Evolutionary conservation across 352 stramenopile genomes (phyloP), one percentile per base, ranked within the genome.

Genomic region (Pythium oligandrum): DNA sequence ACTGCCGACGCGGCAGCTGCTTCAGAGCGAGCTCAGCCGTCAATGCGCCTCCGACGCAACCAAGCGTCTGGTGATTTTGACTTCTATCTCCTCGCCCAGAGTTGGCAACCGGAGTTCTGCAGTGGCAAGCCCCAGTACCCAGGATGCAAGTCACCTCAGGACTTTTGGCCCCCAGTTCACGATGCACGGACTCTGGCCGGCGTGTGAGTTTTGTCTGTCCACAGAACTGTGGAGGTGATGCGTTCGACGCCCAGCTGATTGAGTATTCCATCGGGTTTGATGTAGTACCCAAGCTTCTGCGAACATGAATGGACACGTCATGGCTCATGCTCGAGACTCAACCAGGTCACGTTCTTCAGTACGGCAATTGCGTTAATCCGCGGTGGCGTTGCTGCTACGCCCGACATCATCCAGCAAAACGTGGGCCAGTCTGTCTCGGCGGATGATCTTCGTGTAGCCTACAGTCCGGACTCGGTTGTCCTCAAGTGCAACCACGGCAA

Each of bases 281-380:
- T 40, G 70, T 63, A 75, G 65, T 94, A 87, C 71, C 68, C 65
- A 30, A 71, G 86, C 37, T 98, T 98, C 58, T 98, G 91, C 90
- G 73, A 83, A 52, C 90, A 98, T 64, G 93, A 98, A 64, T 98
- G 93, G 93, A 86, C 64, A 30, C 92, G 94, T 45, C 93, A 98
- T 61, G 93, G 93, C 34, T 97, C 93, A 43, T 98, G 93, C 73
- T 94, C 86, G 8, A 86, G 88, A 0, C 71, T 98, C 4, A 52
- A 64, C 30, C 83, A 97, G 66, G 56, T 84, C 37, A 70, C 75
- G 36, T 97, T 96, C 70, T 97, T 97, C 69, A 61, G 61, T 33
- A 47, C 73, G 31, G 88, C 88, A 8, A 65, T 97, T 11, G 67
- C 83, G 37, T 70, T 95, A 57, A 72, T 92, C 30, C 73, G 68